These are phyloP conservation scores for Ogataea nitratoaversa DNA, from an alignment of 805 yeast species.

Conservation along the genomic window DNA sequence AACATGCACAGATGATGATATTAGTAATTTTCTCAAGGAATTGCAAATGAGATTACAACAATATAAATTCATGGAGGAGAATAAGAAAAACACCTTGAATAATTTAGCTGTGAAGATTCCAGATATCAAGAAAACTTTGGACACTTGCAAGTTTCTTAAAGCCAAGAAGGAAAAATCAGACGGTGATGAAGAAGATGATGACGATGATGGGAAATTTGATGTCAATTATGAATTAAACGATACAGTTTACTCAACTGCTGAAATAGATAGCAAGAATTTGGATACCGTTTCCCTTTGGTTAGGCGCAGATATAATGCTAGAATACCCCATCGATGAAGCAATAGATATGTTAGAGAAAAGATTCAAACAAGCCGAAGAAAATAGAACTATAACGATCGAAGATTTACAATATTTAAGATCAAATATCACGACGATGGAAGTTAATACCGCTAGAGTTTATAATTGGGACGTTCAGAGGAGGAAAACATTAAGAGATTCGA, in stretches of 20 bases:
- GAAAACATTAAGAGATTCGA: slow-evolving; percentile 40
- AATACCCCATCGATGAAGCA: slow-evolving; percentile 89
- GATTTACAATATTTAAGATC: slow-evolving; percentile 82
- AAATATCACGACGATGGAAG: slow-evolving; percentile 96
- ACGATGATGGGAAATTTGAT: slow-evolving; percentile 38
- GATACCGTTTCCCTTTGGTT: slow-evolving; percentile 80
- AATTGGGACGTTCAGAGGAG: slow-evolving; percentile 86
- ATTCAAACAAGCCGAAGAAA: slow-evolving; percentile 57
- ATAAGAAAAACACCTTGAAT: slow-evolving; percentile 43
- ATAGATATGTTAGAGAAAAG: slow-evolving; percentile 60
- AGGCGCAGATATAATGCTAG: slow-evolving; percentile 98
- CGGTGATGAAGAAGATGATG: slow-evolving; percentile 26
- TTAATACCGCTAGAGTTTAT: slow-evolving; percentile 87
- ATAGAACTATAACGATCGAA: slow-evolving; percentile 61
- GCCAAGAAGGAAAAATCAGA: slow-evolving; percentile 38
- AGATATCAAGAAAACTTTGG: slow-evolving; percentile 84
- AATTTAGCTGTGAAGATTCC: slow-evolving; percentile 73
- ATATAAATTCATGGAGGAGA: slow-evolving; percentile 80
- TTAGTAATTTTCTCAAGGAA: slow-evolving; percentile 50
- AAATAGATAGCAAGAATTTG: slow-evolving; percentile 52
- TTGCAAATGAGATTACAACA: slow-evolving; percentile 88
- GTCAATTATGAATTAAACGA: slow-evolving; percentile 92
- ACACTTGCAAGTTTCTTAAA: slow-evolving; percentile 59
- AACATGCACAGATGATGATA: slow-evolving; percentile 31
- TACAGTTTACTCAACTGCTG: slow-evolving; percentile 83